Evolutionary conservation across 2,329 filamentous ascomycete species (phyloP).

Genomic region (Podosphaera fusca): DNA sequence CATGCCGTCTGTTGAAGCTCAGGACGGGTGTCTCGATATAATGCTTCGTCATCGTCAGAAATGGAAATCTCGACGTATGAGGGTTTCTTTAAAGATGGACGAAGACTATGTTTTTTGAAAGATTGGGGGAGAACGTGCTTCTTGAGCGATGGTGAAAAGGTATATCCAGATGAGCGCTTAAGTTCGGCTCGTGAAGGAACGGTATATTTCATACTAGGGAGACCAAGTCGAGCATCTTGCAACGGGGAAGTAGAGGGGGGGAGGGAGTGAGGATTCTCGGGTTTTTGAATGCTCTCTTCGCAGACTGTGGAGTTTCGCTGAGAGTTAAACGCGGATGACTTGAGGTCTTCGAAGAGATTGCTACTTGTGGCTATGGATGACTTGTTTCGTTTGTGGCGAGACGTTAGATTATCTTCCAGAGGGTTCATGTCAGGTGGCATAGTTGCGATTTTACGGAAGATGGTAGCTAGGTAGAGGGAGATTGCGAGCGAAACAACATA

Average conservation of each 20-base stretch:
- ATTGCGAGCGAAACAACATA: conserved; percentile 49
- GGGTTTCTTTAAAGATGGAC: conserved; percentile 16
- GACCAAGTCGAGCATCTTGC: conserved; percentile 29
- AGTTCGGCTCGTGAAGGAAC: conserved; percentile 22
- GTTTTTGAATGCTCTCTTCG: conserved; percentile 28
- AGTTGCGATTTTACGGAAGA: conserved; percentile 60
- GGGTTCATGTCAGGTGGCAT: conserved; percentile 93
- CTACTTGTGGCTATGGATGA: conserved; percentile 17
- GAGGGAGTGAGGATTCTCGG: conserved; percentile 28
- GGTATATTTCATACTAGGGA: conserved; percentile 33
- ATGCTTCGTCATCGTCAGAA: conserved; percentile 1
- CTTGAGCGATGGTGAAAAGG: conserved; percentile 6
- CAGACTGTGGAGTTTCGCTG: conserved; percentile 22
- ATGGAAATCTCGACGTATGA: conserved; percentile 25
- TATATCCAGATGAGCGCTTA: conserved; percentile 22
- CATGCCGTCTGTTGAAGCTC: conserved; percentile 7
- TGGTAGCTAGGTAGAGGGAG: conserved; percentile 50
- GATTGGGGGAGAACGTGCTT: too few species aligned
- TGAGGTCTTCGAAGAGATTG: conserved; percentile 33
- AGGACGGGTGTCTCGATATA: background rate
- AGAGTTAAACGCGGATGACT: conserved; percentile 23
- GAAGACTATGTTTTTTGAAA: background rate
- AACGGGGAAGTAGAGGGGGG: conserved; percentile 28
- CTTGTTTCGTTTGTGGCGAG: conserved; percentile 59
- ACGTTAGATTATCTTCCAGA: conserved; percentile 64